A percentile compares a stretch with the other conserved stretches of the same genome.
Evolutionary conservation across 1,284 basidiomycete species (phyloP).

Genomic region (Apiotrichum mycotoxinovorans): DNA sequence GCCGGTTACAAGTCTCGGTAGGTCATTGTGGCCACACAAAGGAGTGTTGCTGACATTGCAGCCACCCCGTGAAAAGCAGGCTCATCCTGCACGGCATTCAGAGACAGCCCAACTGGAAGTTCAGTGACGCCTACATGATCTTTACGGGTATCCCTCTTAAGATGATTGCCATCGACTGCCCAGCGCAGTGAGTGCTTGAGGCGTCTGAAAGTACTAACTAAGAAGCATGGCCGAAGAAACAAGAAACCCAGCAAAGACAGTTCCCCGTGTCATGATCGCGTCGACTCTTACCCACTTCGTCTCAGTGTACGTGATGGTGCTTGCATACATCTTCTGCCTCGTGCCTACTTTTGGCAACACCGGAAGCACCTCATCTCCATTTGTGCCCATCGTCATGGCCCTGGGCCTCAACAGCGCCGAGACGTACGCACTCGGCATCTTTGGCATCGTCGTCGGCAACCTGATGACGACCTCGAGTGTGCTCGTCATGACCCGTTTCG

Average conservation of each 20-base stretch:
- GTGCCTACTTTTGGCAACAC: background rate
- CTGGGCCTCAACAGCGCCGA: background rate
- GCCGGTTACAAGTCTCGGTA: background rate
- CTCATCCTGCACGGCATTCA: background rate
- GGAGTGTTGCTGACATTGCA: background rate
- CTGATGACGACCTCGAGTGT: background rate
- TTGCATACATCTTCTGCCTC: background rate
- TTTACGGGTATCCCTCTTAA: background rate
- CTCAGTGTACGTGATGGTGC: background rate
- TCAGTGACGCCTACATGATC: background rate
- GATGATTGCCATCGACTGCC: background rate
- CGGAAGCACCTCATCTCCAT: background rate
- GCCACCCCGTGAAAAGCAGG: background rate
- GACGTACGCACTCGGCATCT: background rate
- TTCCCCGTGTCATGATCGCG: conserved; percentile 41
- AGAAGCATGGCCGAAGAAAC: conserved; percentile 19
- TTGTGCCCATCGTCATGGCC: background rate
- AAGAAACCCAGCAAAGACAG: conserved; percentile 40
- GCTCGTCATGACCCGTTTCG: background rate
- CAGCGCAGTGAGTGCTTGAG: background rate
- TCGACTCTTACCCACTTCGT: conserved; percentile 23
- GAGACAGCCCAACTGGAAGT: background rate
- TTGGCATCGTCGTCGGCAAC: background rate
- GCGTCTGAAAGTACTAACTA: background rate
- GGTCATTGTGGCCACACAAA: too few species aligned